A percentile compares a stretch with the other conserved stretches of the same genome.
These are phyloP conservation scores for Fulvia fulva DNA, from an alignment of 2,329 filamentous ascomycete species.

Conservation along the genomic window DNA sequence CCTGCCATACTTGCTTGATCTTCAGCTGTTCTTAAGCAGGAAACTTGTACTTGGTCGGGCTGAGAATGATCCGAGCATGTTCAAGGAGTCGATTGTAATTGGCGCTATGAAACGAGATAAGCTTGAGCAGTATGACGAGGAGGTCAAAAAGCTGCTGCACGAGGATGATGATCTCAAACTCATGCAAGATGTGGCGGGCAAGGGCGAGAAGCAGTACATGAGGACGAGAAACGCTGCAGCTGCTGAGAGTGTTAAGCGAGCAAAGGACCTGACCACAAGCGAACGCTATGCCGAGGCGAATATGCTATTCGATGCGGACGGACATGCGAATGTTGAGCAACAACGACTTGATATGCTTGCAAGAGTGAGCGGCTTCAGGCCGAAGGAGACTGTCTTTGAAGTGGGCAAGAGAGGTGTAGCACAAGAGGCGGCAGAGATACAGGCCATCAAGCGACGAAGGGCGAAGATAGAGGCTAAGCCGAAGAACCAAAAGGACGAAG, in stretches of 20 bases:
- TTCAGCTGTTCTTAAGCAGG: slow-evolving; percentile 91
- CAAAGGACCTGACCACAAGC: slow-evolving; percentile 70
- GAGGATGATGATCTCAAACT: slow-evolving; percentile 70
- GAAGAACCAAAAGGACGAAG: slow-evolving; percentile 40
- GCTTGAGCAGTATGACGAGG: slow-evolving; percentile 74
- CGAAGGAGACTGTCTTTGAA: slow-evolving; percentile 94
- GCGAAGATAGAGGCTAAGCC: slow-evolving; percentile 61
- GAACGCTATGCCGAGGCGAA: slow-evolving; percentile 72
- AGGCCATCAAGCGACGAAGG: slow-evolving; percentile 64
- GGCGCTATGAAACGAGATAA: slow-evolving; percentile 70
- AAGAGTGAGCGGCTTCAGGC: slow-evolving; percentile 81
- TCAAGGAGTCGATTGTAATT: slow-evolving; percentile 77
- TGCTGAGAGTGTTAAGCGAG: slow-evolving; percentile 80
- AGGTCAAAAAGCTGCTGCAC: slow-evolving; percentile 71
- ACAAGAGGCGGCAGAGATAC: slow-evolving; percentile 64
- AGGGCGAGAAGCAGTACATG: slow-evolving; percentile 90
- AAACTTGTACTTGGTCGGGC: slow-evolving; percentile 70
- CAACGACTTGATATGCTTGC: slow-evolving; percentile 83
- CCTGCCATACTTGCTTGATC: slow-evolving; percentile 84
- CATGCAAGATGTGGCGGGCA: slow-evolving; percentile 69
- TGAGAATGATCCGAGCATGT: slow-evolving; percentile 60
- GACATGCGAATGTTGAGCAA: slow-evolving; percentile 61
- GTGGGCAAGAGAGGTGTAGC: slow-evolving; percentile 69
- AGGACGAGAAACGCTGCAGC: slow-evolving; percentile 88
- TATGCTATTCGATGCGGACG: slow-evolving; percentile 64